These are phyloP conservation scores for Neurospora africana DNA, from an alignment of 495 filamentous ascomycete species.

Conservation along the genomic window DNA sequence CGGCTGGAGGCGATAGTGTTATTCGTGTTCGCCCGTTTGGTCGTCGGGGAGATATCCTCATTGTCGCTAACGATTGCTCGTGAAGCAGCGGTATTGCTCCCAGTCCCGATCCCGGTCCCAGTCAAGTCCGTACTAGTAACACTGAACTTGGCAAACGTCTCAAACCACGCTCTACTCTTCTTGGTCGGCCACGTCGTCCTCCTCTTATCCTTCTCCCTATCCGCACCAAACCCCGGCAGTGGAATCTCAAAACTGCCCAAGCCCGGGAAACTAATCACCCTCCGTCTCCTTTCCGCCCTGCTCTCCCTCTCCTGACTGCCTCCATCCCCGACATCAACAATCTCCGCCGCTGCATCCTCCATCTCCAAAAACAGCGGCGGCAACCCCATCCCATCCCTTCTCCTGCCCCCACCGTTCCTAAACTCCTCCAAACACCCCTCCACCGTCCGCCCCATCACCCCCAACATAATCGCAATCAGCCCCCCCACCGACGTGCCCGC, in stretches of 20 bases:
- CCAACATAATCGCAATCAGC: slow-evolving; percentile 27
- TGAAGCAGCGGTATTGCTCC: background rate
- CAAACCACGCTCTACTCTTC: slow-evolving; percentile 21
- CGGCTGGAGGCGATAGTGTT: background rate
- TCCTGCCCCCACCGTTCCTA: background rate
- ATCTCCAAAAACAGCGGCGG: background rate
- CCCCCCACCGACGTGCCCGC: slow-evolving; percentile 30
- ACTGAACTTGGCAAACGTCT: slow-evolving; percentile 22
- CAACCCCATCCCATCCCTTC: background rate
- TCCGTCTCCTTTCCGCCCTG: background rate
- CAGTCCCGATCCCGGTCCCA: background rate
- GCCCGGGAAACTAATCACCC: background rate
- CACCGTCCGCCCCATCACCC: slow-evolving; percentile 18
- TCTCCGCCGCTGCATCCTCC: background rate
- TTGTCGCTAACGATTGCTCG: background rate
- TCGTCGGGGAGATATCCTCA: background rate
- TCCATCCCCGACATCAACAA: background rate
- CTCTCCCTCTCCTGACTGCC: background rate
- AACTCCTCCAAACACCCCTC: slow-evolving; percentile 23
- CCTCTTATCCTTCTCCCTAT: background rate
- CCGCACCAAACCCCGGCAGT: background rate
- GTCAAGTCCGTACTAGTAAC: slow-evolving; percentile 3
- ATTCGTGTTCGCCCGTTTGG: background rate
- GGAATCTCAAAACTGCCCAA: background rate
- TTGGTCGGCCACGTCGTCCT: slow-evolving; percentile 22